A percentile compares a stretch with the other conserved stretches of the same genome.
These are phyloP conservation scores for Fusarium sp. DNA, from an alignment of 2,329 filamentous ascomycete species.

Conservation along the genomic window DNA sequence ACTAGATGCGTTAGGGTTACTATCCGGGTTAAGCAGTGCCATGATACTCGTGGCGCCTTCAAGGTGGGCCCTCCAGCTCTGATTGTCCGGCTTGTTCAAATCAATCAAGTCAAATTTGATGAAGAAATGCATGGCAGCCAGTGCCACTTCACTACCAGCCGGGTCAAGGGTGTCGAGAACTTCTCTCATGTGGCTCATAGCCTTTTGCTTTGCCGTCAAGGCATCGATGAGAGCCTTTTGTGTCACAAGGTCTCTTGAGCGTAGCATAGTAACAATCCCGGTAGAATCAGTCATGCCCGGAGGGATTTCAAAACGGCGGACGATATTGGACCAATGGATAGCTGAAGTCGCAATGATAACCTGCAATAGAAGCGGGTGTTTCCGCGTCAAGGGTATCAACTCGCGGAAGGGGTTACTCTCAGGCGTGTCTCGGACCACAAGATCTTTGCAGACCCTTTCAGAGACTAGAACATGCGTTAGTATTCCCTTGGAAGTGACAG, in stretches of 20 bases:
- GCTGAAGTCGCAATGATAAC: slow-evolving; percentile 65
- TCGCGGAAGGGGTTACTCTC: slow-evolving; percentile 63
- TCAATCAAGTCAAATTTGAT: slow-evolving; percentile 67
- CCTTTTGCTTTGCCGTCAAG: slow-evolving; percentile 61
- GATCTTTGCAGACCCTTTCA: slow-evolving; percentile 66
- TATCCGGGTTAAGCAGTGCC: slow-evolving; percentile 53
- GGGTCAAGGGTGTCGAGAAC: slow-evolving; percentile 57
- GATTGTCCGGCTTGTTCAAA: slow-evolving; percentile 57
- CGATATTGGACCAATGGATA: slow-evolving; percentile 63
- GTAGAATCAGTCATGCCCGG: slow-evolving; percentile 53
- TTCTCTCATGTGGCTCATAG: slow-evolving; percentile 59
- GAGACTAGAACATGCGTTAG: slow-evolving; percentile 56
- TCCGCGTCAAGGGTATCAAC: slow-evolving; percentile 61
- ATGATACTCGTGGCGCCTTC: slow-evolving; percentile 61
- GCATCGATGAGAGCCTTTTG: slow-evolving; percentile 61
- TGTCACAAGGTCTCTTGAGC: slow-evolving; percentile 56
- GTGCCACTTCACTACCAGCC: slow-evolving; percentile 60
- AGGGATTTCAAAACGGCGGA: slow-evolving; percentile 53
- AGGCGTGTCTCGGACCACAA: slow-evolving; percentile 63
- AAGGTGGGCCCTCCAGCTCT: slow-evolving; percentile 62
- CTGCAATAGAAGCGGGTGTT: slow-evolving; percentile 61
- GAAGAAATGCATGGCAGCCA: slow-evolving; percentile 65
- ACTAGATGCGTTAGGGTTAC: slow-evolving; percentile 49
- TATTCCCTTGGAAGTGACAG: slow-evolving; percentile 24
- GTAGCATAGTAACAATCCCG: slow-evolving; percentile 55